Evolutionary conservation across 257 asterid genomes (phyloP).

Genomic region (Salvia hispanica): DNA sequence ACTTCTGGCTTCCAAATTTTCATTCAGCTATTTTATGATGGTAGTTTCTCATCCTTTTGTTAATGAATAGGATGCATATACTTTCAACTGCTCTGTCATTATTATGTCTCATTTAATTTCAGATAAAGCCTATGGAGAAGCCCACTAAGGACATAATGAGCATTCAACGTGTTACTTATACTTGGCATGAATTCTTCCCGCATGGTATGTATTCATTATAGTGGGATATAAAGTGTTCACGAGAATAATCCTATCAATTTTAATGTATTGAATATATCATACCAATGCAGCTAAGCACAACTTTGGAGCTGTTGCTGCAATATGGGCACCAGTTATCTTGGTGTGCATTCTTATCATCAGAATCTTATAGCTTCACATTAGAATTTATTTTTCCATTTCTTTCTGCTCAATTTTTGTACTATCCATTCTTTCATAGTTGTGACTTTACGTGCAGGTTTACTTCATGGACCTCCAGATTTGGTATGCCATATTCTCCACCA

Average conservation of each 20-base stretch:
- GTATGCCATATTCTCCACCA: conserved; percentile 85
- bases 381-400: conserved; percentile 12
- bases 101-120: conserved; percentile 36
- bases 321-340: conserved; percentile 88
- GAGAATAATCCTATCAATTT: conserved; percentile 24
- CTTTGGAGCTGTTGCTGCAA: conserved; percentile 67
- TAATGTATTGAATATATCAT: conserved; percentile 32
- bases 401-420: conserved; percentile 1
- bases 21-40: conserved; percentile 81
- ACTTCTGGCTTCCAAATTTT: conserved; percentile 73
- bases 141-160: conserved; percentile 83
- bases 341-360: conserved; percentile 48
- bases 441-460: conserved; percentile 68
- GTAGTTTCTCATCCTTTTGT: conserved; percentile 48
- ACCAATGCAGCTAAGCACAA: conserved; percentile 66
- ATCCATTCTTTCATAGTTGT: conserved; percentile 23
- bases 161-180: conserved; percentile 66
- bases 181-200: conserved; percentile 98
- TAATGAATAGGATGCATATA: conserved; percentile 20
- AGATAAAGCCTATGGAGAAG: conserved; percentile 86
- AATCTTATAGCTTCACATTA: conserved; percentile 21
- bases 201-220: conserved; percentile 49
- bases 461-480: conserved; percentile 97
- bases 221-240: conserved; percentile 7
- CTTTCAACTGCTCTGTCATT: conserved; percentile 20